Conservation (phyloP, 257 asterid species). For the Nyctanthes arbortristis region DNA sequence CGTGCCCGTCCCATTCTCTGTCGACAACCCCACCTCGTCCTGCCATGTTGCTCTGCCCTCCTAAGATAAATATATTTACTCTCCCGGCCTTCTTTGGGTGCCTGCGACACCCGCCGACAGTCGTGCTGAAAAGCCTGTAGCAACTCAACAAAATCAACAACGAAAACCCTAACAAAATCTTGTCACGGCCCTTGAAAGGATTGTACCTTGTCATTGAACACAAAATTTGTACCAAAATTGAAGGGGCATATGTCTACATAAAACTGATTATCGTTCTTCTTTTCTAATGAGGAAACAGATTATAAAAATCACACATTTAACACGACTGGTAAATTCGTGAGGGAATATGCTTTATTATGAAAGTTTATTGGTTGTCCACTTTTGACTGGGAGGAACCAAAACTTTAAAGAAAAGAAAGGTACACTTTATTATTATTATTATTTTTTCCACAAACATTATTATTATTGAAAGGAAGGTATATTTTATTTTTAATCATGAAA, state of each 20-base stretch:
- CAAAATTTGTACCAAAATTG: not conserved
- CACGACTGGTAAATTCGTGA: no score
- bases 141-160: not conserved
- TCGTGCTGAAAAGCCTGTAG: not conserved
- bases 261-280: not conserved
- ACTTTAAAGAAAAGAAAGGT: no score
- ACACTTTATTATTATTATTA: no score
- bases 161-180: not conserved
- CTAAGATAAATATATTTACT: conserved; percentile 60
- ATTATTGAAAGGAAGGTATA: no score
- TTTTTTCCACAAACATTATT: no score
- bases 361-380: no score
- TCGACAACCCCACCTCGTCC: conserved; percentile 71
- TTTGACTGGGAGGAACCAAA: no score
- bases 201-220: not conserved
- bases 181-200: not conserved
- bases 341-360: no score
- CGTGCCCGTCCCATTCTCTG: conserved; percentile 54
- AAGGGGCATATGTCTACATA: not conserved
- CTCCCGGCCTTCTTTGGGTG: not conserved
- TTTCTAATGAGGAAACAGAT: not conserved
- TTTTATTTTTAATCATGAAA: no score
- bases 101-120: not conserved
- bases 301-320: no score
- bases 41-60: conserved; percentile 92